A percentile compares a stretch with the other conserved stretches of the same genome.
Conservation (phyloP, 345 rosid species). For the Carallia pectinifolia region DNA sequence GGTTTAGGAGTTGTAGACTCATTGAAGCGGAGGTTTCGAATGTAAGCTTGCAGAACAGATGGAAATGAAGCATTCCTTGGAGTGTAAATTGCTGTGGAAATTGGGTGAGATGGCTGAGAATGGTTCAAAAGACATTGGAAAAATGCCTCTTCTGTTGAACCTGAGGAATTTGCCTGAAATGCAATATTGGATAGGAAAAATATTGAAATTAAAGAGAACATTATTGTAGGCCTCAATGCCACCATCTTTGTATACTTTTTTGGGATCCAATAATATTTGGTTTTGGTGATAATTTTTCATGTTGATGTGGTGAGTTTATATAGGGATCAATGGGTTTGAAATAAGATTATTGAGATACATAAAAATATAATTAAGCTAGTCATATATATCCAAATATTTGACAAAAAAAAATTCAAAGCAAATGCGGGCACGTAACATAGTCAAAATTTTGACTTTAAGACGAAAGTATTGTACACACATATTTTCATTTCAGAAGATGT, state of each 20-base stretch:
- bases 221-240: not conserved
- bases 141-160: slow-evolving; percentile 5
- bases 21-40: slow-evolving; percentile 14
- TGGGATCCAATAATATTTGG: not conserved
- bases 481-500: too few species aligned
- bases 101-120: slow-evolving; percentile 22
- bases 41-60: slow-evolving; percentile 2
- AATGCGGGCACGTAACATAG: not conserved
- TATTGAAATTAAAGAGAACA: not conserved
- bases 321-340: not conserved
- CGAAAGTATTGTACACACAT: not conserved
- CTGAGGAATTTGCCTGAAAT: not conserved
- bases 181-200: not conserved
- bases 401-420: not conserved
- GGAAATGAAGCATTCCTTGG: slow-evolving; percentile 17
- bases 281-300: not conserved
- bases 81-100: slow-evolving; percentile 20
- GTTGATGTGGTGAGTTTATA: not conserved
- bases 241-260: not conserved
- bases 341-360: not conserved
- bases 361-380: not conserved
- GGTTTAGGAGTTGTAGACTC: slow-evolving; percentile 9
- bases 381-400: not conserved
- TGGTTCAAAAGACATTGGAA: slow-evolving; percentile 14
- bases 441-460: not conserved